Percentiles rank a stretch among this genome's conserved stretches.
Conservation (phyloP, 345 rosid genomes). For the Gossypium herbaceum region DNA sequence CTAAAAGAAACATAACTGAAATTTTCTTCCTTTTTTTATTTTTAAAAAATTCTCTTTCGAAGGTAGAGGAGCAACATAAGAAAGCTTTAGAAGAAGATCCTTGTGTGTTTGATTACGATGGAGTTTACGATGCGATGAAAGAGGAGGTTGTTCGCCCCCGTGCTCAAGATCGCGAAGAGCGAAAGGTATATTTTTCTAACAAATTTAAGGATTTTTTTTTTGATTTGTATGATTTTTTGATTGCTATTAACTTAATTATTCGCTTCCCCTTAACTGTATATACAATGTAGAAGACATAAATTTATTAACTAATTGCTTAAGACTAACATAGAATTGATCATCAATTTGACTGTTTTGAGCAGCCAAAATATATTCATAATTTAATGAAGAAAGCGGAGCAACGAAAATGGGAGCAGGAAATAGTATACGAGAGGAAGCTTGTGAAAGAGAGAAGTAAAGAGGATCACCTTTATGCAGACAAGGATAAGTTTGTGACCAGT, state of each 20-base stretch:
- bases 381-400: constrained; percentile 65
- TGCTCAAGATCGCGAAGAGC: constrained; percentile 54
- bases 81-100: constrained; percentile 90
- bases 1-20: not conserved
- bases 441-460: constrained; percentile 82
- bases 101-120: constrained; percentile 81
- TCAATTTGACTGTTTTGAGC: constrained; percentile 19
- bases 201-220: not conserved
- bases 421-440: constrained; percentile 73
- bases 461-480: constrained; percentile 79
- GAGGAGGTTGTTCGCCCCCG: constrained; percentile 48
- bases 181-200: constrained; percentile 43
- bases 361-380: constrained; percentile 73
- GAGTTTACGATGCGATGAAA: constrained; percentile 84
- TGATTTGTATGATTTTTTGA: not conserved
- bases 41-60: not conserved
- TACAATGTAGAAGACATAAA: not conserved
- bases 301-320: not conserved
- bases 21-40: not conserved
- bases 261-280: not conserved
- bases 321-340: not conserved
- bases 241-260: not conserved
- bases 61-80: constrained; percentile 87
- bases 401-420: constrained; percentile 67
- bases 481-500: constrained; percentile 76